A percentile compares a stretch with the other conserved stretches of the same genome.
Conservation (phyloP, 2,329 filamentous ascomycete genomes). For the Pestalotiopsis fici region DNA sequence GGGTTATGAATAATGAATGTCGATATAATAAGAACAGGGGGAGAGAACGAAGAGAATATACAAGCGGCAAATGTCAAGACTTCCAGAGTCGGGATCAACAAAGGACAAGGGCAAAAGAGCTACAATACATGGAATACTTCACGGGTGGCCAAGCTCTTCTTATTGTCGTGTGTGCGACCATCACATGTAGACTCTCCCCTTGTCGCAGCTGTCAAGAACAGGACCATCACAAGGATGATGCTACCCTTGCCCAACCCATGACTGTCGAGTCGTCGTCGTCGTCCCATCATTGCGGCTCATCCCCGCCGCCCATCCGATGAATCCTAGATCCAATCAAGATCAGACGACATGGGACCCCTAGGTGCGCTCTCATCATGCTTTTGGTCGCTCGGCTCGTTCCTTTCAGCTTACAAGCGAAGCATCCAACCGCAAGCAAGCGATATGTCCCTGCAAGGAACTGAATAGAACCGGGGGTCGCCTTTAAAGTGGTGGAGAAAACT, state of each 20-base stretch:
- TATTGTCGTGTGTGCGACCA: conserved; percentile 1
- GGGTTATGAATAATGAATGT: neutral
- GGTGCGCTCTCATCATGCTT: neutral
- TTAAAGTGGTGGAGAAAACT: conserved; percentile 1
- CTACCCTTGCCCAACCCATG: neutral
- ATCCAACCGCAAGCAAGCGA: neutral
- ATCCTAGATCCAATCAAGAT: conserved; percentile 6
- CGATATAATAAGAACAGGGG: neutral
- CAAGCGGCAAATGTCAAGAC: neutral
- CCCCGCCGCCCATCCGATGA: conserved; percentile 5
- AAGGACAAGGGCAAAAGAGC: neutral
- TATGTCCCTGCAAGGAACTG: neutral
- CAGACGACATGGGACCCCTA: neutral
- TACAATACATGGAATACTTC: neutral
- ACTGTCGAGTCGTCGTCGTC: neutral
- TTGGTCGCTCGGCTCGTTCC: neutral
- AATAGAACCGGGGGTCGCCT: neutral
- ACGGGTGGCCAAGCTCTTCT: neutral
- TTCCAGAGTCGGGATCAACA: neutral
- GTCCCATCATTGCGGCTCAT: neutral
- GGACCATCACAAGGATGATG: neutral
- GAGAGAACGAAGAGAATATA: neutral
- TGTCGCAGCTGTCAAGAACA: neutral
- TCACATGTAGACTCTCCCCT: neutral
- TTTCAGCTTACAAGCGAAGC: neutral